Conservation (phyloP, 371 early-diverging fungal species). For the Mucor circinelloides region DNA sequence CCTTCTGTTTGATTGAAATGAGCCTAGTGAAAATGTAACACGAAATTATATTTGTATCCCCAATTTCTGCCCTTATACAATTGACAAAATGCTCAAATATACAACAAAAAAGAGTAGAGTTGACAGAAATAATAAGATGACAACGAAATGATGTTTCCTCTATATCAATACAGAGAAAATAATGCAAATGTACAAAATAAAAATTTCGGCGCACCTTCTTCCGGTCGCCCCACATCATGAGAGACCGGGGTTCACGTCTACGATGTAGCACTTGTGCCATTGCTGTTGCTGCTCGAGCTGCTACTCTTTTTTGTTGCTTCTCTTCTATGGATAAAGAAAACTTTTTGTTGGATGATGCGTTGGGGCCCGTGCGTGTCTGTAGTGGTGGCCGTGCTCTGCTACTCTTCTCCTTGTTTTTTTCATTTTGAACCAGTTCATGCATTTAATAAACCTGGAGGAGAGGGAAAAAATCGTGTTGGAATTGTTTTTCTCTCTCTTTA, state of each 20-base stretch:
- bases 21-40: background rate
- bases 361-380: conserved; percentile 44
- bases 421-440: conserved; percentile 34
- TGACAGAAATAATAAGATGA: conserved; percentile 6
- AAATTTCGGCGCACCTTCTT: conserved; percentile 36
- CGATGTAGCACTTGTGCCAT: conserved; percentile 43
- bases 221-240: conserved; percentile 43
- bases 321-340: conserved; percentile 17
- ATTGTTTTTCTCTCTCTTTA: background rate
- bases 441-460: conserved; percentile 18
- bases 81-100: background rate
- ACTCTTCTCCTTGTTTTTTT: conserved; percentile 27
- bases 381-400: conserved; percentile 28
- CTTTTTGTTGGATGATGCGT: conserved; percentile 17
- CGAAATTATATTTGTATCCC: conserved; percentile 7
- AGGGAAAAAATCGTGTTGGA: background rate
- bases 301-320: conserved; percentile 38
- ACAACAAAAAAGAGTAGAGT: conserved; percentile 1
- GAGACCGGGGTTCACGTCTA: conserved; percentile 35
- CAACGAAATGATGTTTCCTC: background rate
- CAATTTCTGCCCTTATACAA: background rate
- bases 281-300: conserved; percentile 40
- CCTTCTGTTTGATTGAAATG: background rate
- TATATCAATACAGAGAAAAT: conserved; percentile 1
- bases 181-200: background rate